Evolutionary conservation across 2,329 filamentous ascomycete genomes (phyloP).

Genomic region (Thelonectria olida): DNA sequence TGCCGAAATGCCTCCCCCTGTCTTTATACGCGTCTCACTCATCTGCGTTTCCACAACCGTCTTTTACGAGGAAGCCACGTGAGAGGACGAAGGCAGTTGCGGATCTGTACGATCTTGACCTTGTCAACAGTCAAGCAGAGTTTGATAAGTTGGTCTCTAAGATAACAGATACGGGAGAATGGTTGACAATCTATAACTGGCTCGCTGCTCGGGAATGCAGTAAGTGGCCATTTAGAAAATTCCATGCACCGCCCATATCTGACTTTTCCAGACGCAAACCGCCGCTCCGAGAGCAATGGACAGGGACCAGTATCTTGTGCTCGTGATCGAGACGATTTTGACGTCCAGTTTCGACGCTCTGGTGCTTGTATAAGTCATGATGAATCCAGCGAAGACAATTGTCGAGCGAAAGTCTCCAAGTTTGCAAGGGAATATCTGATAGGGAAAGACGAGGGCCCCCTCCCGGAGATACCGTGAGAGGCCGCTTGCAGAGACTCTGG

Average conservation of each 20-base stretch:
- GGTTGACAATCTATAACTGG: background rate
- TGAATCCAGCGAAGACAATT: background rate
- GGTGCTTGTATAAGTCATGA: background rate
- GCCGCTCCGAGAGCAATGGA: background rate
- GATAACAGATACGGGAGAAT: background rate
- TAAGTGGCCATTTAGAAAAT: background rate
- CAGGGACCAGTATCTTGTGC: background rate
- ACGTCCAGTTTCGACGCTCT: conserved; percentile 12
- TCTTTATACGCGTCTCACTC: background rate
- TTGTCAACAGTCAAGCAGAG: conserved; percentile 16
- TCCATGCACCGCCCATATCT: background rate
- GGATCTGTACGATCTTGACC: conserved; percentile 1
- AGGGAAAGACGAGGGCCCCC: background rate
- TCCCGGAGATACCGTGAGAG: background rate
- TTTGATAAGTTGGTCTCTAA: conserved; percentile 3
- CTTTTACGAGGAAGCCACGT: background rate
- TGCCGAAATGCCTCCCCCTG: background rate
- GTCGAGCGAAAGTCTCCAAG: background rate
- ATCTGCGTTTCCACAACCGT: background rate
- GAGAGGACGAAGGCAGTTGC: background rate
- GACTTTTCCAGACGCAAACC: background rate
- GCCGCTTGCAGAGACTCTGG: too few relatives aligned
- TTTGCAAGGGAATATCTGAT: background rate
- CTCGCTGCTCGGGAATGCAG: background rate
- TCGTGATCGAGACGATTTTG: conserved; percentile 10